Percentiles rank a stretch among this genome's conserved stretches.
phyloP scores from a whole-genome alignment of 2,329 filamentous ascomycete genomes.

The Aspergillus sojae region DNA sequence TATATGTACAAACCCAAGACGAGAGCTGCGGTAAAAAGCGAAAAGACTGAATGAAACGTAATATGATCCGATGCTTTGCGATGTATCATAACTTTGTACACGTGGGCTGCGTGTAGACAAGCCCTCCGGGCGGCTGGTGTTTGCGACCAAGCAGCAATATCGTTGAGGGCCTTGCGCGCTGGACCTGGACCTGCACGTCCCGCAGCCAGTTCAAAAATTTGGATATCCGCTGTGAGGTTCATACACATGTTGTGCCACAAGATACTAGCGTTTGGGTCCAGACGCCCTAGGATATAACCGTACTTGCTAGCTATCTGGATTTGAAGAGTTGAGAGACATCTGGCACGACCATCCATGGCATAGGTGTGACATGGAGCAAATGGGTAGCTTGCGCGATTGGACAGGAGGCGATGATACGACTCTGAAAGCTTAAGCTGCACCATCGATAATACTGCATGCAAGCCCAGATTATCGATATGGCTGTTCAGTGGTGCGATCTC shows the following conservation, averaged over 20 bases:
- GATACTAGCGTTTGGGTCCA: constrained; percentile 54
- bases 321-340: constrained; percentile 39
- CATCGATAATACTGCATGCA: constrained; percentile 43
- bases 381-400: constrained; percentile 40
- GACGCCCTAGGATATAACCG: constrained; percentile 44
- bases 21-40: constrained; percentile 55
- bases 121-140: constrained; percentile 54
- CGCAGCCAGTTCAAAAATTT: constrained; percentile 56
- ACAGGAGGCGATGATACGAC: constrained; percentile 46
- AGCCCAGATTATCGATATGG: constrained; percentile 38
- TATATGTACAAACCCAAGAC: constrained; percentile 57
- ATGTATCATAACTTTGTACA: constrained; percentile 54
- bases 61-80: constrained; percentile 56
- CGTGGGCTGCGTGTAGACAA: constrained; percentile 56
- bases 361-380: constrained; percentile 51
- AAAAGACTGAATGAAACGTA: constrained; percentile 54
- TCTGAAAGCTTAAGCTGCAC: constrained; percentile 47
- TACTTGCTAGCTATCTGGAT: constrained; percentile 39
- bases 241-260: constrained; percentile 59
- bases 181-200: constrained; percentile 52
- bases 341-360: constrained; percentile 51
- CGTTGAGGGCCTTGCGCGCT: constrained; percentile 52
- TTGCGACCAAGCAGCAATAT: constrained; percentile 55
- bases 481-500: constrained; percentile 36
- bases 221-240: constrained; percentile 54